Base-by-base conservation (phyloP, 2,329 filamentous ascomycete genomes). In the Sphaerulina vaccinii region DNA sequence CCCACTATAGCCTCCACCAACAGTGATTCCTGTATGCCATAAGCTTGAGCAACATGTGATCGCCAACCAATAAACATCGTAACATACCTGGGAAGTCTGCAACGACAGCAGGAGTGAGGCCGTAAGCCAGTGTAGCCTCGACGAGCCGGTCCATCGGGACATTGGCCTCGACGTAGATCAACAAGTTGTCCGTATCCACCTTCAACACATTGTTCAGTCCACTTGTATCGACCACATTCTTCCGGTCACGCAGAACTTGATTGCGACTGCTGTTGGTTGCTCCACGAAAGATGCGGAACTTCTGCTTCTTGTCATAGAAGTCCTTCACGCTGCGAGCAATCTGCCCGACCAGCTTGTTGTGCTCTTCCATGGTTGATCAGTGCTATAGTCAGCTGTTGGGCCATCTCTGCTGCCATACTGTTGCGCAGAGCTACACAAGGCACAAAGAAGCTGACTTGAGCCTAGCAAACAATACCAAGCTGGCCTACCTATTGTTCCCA, bases 281-380 rank as follows among this genome's bases (percentile, higher is more conserved):
- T 54, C 87, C 87, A 70, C 90, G 87, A 61, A 83, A 87, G 65
- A 90, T 84, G n/a, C 86, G 79, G 69, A 88, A 90, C 2, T 84
- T 80, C 64, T 79, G 70, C 49, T 77, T 71, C 37, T 73, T 73
- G 9, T 73, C 68, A 63, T 81, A 74, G 65, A 80, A 82, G 10
- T 68, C 62, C 44, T 71, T 71, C 40, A 81, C 75, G 47, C 68
- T 70, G 3, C 68, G 65, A 5, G 77, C 72, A 22, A 81, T 75
- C 38, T 64, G 60, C 24, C 71, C 62, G 19, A 81, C 77, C 18
- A 71, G 67, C 37, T 44, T 29, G n/a, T 53, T 40, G 29, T 61
- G 59, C 11, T 48, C 54, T 29, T 56, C 57, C 19, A 61, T 15
- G 9, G 57, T 56, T 10, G 57, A 59, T 32, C 10, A 11, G n/a